These are phyloP conservation scores for Protomyces gravidus DNA, from an alignment of 1,139 yeast species.

Conservation along the genomic window DNA sequence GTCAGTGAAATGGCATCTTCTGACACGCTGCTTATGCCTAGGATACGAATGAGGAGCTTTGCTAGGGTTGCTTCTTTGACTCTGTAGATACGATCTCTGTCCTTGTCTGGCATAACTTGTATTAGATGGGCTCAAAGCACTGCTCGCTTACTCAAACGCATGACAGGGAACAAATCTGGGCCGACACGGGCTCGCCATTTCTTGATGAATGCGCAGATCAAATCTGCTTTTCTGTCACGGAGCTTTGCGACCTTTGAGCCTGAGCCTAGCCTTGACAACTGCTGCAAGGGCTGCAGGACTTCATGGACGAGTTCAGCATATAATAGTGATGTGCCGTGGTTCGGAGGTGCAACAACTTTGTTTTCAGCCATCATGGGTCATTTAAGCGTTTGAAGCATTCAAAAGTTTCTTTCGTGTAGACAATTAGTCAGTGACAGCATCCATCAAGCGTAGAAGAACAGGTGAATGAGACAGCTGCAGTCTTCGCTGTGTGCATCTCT, in stretches of 20 bases:
- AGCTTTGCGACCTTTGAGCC: constrained; percentile 1
- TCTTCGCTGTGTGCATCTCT: too few relatives aligned
- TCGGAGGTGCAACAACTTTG: not conserved
- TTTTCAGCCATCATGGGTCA: not conserved
- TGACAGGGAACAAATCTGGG: constrained; percentile 61
- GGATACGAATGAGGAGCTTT: constrained; percentile 46
- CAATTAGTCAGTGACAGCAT: too few relatives aligned
- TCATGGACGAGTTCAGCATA: constrained; percentile 20
- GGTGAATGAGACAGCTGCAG: too few relatives aligned
- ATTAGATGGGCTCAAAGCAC: not conserved
- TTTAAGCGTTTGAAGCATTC: too few relatives aligned
- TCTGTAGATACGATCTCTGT: constrained; percentile 41
- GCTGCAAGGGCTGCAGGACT: constrained; percentile 21
- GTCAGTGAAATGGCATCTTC: constrained; percentile 48
- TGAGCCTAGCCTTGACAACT: not conserved
- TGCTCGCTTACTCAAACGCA: constrained; percentile 47
- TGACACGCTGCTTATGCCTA: constrained; percentile 51
- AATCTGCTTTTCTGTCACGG: constrained; percentile 39
- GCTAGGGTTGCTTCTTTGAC: constrained; percentile 46
- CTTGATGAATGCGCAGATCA: constrained; percentile 49
- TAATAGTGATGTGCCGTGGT: constrained; percentile 3
- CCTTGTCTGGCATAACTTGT: constrained; percentile 45
- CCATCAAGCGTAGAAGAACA: too few relatives aligned
- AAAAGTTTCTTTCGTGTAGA: too few relatives aligned
- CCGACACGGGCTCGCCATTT: constrained; percentile 68